Evolutionary conservation across 73 alveolate genomes (phyloP).

Genomic region (Paramecium primaurelia): DNA sequence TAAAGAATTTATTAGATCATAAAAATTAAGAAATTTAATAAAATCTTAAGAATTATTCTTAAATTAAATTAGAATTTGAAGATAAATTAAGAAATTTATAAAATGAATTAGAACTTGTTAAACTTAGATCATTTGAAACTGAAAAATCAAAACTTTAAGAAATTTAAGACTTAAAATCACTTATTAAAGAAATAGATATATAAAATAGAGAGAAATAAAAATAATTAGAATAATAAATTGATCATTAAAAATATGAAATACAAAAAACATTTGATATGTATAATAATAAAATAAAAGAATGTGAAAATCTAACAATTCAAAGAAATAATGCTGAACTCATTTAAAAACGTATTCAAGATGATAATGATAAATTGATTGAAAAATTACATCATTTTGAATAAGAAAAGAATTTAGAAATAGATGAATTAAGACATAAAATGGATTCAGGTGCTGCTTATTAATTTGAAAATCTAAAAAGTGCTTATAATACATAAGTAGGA

Average conservation of each 20-base stretch:
- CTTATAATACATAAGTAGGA: constrained; percentile 45
- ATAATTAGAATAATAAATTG: not conserved
- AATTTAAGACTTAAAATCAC: not conserved
- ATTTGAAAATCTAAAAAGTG: constrained; percentile 37
- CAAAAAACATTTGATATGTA: constrained; percentile 8
- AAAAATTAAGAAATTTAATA: constrained; percentile 4
- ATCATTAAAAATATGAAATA: constrained; percentile 39
- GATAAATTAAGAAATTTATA: not conserved
- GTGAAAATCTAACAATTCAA: constrained; percentile 23
- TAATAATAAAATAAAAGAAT: constrained; percentile 2
- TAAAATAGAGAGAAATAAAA: not conserved
- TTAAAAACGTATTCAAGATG: not conserved
- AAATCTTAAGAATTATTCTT: not conserved
- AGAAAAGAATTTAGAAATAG: constrained; percentile 30
- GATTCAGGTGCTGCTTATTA: constrained; percentile 44
- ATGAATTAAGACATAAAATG: constrained; percentile 46
- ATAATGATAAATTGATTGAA: constrained; percentile 16
- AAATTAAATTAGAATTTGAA: constrained; percentile 13
- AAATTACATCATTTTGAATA: not conserved
- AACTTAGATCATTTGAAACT: not conserved
- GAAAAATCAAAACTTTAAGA: constrained; percentile 26
- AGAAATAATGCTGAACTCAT: not conserved
- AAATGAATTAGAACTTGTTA: not conserved
- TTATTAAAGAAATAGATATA: not conserved
- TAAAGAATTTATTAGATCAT: constrained; percentile 1